Evolutionary conservation across 805 yeast species (phyloP).

Genomic region (Starmerella stigmatis): DNA sequence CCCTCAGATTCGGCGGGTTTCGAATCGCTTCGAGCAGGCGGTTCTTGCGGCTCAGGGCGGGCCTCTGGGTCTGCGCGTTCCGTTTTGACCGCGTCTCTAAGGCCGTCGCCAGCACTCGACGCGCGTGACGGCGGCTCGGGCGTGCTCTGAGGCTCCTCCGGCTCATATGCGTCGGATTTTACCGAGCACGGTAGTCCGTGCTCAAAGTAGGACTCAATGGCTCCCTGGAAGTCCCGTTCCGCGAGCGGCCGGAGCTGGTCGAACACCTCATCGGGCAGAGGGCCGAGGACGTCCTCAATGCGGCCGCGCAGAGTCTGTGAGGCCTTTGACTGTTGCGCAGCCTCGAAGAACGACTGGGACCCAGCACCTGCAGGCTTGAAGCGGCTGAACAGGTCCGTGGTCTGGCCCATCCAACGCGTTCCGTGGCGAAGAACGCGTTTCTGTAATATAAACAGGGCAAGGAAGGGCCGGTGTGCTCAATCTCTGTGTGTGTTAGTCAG

Average conservation of each 20-base stretch:
- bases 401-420: constrained; percentile 10
- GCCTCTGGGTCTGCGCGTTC: too few species aligned
- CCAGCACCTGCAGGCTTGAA: constrained; percentile 8
- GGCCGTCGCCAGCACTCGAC: not conserved
- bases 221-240: constrained; percentile 23
- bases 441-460: constrained; percentile 1
- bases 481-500: too few species aligned
- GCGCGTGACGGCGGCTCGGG: not conserved
- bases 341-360: constrained; percentile 15
- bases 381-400: constrained; percentile 6
- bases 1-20: too few species aligned
- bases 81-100: too few species aligned
- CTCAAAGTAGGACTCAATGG: constrained; percentile 28
- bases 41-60: not conserved
- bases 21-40: too few species aligned
- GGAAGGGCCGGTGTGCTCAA: too few species aligned
- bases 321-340: not conserved
- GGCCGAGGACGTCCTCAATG: constrained; percentile 28
- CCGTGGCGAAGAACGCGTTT: constrained; percentile 4
- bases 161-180: not conserved
- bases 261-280: constrained; percentile 16
- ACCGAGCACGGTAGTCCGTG: not conserved
- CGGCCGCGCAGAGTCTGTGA: constrained; percentile 12
- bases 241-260: constrained; percentile 21
- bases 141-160: not conserved